phyloP scores from a whole-genome alignment of 1,139 yeast genomes.

The Casaregolazyma lundiana region DNA sequence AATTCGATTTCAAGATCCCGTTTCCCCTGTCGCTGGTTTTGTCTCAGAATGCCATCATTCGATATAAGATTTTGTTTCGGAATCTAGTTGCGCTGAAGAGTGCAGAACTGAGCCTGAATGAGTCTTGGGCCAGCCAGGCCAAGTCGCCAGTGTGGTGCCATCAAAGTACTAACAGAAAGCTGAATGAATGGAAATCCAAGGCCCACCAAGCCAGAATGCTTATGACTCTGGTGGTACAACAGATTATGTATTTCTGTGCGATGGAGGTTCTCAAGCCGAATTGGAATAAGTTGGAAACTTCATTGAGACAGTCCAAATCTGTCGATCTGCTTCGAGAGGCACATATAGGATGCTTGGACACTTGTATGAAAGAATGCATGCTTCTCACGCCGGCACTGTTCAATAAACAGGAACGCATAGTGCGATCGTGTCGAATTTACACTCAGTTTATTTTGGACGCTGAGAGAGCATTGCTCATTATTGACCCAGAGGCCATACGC shows the following conservation, averaged over 20 bases:
- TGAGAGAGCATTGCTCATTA: slow-evolving; percentile 7
- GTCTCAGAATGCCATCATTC: slow-evolving; percentile 64
- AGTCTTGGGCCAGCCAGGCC: slow-evolving; percentile 70
- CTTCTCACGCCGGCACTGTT: slow-evolving; percentile 58
- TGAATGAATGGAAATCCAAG: slow-evolving; percentile 54
- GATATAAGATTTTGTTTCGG: slow-evolving; percentile 78
- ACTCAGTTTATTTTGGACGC: slow-evolving; percentile 9
- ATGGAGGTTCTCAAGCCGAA: slow-evolving; percentile 59
- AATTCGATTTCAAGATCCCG: slow-evolving; percentile 66
- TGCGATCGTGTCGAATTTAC: slow-evolving; percentile 32
- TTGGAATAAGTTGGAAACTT: slow-evolving; percentile 41
- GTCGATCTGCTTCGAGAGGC: slow-evolving; percentile 48
- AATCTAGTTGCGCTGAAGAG: slow-evolving; percentile 61
- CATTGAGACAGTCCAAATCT: slow-evolving; percentile 36
- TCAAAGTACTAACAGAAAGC: slow-evolving; percentile 38
- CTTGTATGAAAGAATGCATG: slow-evolving; percentile 62
- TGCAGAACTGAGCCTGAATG: slow-evolving; percentile 54
- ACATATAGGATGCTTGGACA: slow-evolving; percentile 58
- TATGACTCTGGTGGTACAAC: slow-evolving; percentile 57
- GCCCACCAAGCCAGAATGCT: slow-evolving; percentile 56
- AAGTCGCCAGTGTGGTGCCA: slow-evolving; percentile 66
- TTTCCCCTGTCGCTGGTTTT: slow-evolving; percentile 80
- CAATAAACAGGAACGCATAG: slow-evolving; percentile 38
- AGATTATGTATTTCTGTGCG: slow-evolving; percentile 53
- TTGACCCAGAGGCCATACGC: slow-evolving; percentile 43